Evolutionary conservation across 352 stramenopile species (phyloP), one percentile per base, ranked within the genome.

Genomic region (Globisporangium middletonii): DNA sequence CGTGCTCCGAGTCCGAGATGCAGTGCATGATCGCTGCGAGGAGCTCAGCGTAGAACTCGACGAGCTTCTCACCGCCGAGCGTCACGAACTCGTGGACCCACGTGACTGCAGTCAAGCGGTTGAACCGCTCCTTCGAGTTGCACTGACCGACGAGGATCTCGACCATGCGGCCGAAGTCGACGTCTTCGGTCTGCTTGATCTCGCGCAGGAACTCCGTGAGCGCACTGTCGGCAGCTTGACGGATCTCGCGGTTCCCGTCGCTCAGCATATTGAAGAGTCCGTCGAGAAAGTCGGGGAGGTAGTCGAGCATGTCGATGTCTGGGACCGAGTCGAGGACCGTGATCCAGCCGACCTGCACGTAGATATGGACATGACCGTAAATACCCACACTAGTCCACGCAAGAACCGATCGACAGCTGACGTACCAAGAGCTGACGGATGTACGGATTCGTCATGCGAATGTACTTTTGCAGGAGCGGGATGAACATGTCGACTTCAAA

Each of bases 401-500:
- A 23, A 1, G 23, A 23, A 23, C 0, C 23, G 23, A 23, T 23
- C 23, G 23, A 23, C 7, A 63, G 18, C 0, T 3, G 42, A 38
- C 19, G 33, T 19, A 38, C 95, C 42, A 99, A 77, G 12, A 99
- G 81, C 64, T 99, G 96, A 12, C 97, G 96, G 71, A 99, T 99
- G 79, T 99, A 99, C 33, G 97, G 97, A 72, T 99, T 99, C 13
- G 95, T 99, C 70, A 97, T 94, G 62, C 93, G 77, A 54, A 99
- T 99, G 74, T 99, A 99, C 72, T 99, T 99, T 72, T 99, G 96
- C 53, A 99, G 82, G 49, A 99, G 67, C 13, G 97, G 97, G 50
- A 99, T 97, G 64, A 99, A 99, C 68, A 98, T 96, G 57, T 99
- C 96, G 23, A 99, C 95, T 57, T 99, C 95, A 77, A 99, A 99